Base-by-base conservation (phyloP, 228 moss, liverwort and hornwort genomes). In the Sphagnum fallax region DNA sequence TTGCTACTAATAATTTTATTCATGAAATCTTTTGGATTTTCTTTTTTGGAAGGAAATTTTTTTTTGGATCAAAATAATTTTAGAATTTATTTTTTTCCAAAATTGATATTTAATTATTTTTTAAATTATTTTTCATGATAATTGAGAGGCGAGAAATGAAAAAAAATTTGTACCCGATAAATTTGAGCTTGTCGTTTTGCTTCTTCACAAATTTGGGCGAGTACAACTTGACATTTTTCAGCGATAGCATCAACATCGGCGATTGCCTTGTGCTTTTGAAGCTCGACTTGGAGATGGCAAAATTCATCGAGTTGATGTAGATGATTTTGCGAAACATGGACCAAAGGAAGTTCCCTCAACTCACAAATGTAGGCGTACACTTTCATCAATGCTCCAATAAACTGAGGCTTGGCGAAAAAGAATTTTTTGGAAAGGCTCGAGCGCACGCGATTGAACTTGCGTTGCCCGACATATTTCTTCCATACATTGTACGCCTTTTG, bases 231-330 rank as follows among this genome's bases (percentile, higher is more conserved):
- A 47, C 73, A 75, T 66, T 88, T 91, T 61, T 91, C 88, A 65
- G 69, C 18, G 52, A 88, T 67, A 16, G 65, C 51, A 71, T 91
- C 92, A 50, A 96, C 87, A 6, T 18, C 79, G 14, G 86, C 83
- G 69, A 75, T 80, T 15, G 89, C 84, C n/a, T 58, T 70, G 1
- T 74, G 52, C 16, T 83, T 80, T 66, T 91, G 84, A 58, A 86
- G 74, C 58, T 91, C 89, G 65, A 6, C 62, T 82, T 91, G 91
- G 0, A 73, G 77, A 14, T 79, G 79, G 49, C 83, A 49, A 79
- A 92, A 96, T 58, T 96, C 96, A 47, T 96, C 91, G 48, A 88
- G 71, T 67, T 84, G 88, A 63, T 96, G 92, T 13, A 88, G 67
- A 11, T 89, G 89, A 55, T 91, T 96, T 75, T 82, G 80, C 0